phyloP scores from a whole-genome alignment of 306 rosid species.

The Gynostemma pentaphyllum region DNA sequence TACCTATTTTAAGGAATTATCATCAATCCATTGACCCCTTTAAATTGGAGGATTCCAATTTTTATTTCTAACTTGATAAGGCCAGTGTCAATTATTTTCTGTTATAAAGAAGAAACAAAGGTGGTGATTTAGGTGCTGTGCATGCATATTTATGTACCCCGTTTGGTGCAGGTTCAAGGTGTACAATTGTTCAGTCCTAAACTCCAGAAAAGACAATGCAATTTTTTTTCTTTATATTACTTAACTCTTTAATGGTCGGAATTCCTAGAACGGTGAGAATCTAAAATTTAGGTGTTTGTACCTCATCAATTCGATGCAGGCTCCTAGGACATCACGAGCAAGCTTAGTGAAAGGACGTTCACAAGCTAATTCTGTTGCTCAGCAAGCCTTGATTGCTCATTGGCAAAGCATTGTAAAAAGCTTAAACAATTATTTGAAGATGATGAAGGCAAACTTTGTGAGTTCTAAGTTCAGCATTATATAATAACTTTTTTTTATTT shows the following conservation, averaged over 20 bases:
- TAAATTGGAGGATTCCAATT: too few species aligned
- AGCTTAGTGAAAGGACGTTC: constrained; percentile 95
- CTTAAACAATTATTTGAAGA: constrained; percentile 65
- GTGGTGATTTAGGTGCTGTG: too few species aligned
- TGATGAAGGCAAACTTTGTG: constrained; percentile 94
- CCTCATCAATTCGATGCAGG: constrained; percentile 56
- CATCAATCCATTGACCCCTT: background rate
- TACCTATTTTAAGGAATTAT: background rate
- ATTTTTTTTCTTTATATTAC: too few species aligned
- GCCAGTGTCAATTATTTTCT: too few species aligned
- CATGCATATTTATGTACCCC: too few species aligned
- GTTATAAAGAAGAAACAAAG: too few species aligned
- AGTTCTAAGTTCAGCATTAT: constrained; percentile 28
- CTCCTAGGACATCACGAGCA: constrained; percentile 87
- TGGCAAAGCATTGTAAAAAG: constrained; percentile 98
- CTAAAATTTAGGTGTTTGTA: background rate
- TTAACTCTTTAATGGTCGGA: too few species aligned
- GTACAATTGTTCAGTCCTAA: too few species aligned
- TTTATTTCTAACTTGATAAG: too few species aligned
- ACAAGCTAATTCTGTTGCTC: constrained; percentile 91
- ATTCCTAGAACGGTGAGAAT: background rate
- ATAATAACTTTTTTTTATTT: background rate
- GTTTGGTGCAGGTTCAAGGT: too few species aligned
- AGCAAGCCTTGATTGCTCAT: constrained; percentile 92
- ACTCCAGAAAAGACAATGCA: too few species aligned